phyloP scores from a whole-genome alignment of 2,329 filamentous ascomycete species.

The Chaetomium strumarium region DNA sequence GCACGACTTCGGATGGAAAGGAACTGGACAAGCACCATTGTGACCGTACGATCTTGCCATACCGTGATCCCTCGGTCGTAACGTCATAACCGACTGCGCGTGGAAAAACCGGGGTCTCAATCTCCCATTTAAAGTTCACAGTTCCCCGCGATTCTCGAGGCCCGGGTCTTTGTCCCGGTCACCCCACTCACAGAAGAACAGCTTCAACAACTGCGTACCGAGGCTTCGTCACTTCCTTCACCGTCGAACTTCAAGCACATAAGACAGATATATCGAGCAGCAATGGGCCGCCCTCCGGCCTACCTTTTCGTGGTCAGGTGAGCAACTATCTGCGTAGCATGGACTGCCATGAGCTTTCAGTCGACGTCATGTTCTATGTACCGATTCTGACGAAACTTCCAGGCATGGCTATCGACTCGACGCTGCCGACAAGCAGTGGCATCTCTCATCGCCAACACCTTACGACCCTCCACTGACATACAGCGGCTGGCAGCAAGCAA shows the following conservation, averaged over 20 bases:
- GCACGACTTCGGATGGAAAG: too few species aligned
- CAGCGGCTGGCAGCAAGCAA: slow-evolving; percentile 84
- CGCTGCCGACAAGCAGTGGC: slow-evolving; percentile 91
- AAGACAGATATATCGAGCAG: neutral
- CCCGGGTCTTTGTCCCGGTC: too few species aligned
- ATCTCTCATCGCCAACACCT: slow-evolving; percentile 83
- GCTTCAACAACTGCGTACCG: neutral
- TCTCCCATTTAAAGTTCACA: too few species aligned
- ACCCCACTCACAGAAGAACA: neutral
- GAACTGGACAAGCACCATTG: too few species aligned
- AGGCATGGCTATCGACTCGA: slow-evolving; percentile 92
- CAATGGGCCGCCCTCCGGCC: slow-evolving; percentile 38
- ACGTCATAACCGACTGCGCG: too few species aligned
- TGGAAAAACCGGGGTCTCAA: too few species aligned
- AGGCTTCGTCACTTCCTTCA: neutral
- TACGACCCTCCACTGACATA: slow-evolving; percentile 96
- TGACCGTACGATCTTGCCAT: too few species aligned
- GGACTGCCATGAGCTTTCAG: neutral
- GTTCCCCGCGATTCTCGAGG: too few species aligned
- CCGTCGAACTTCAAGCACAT: neutral
- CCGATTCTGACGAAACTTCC: slow-evolving; percentile 1
- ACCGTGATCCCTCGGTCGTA: too few species aligned
- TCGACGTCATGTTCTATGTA: neutral
- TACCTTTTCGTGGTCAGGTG: slow-evolving; percentile 42
- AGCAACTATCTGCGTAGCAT: slow-evolving; percentile 1